Conservation (phyloP, 2,329 filamentous ascomycete genomes). For the Bipolaris sorokiniana region DNA sequence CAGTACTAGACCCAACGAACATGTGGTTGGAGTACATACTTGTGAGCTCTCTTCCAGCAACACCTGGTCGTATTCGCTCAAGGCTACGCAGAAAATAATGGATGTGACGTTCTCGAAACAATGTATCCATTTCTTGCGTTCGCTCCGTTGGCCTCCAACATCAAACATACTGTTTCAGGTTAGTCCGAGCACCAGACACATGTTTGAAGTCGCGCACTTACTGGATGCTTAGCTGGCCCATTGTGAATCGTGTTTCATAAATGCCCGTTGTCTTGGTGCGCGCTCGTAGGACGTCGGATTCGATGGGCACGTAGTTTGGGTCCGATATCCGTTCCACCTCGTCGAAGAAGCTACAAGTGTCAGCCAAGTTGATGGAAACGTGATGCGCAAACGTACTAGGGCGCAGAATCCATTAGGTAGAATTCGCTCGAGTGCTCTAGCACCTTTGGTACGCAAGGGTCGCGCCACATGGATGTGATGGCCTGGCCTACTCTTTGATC, state of each 20-base stretch:
- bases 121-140: conserved; percentile 99
- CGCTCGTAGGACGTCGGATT: conserved; percentile 93
- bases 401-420: conserved; percentile 98
- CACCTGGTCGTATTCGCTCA: conserved; percentile 98
- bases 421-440: conserved; percentile 97
- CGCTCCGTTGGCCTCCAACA: conserved; percentile 94
- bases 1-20: conserved; percentile 20
- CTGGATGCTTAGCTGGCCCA: conserved; percentile 99
- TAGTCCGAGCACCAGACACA: conserved; percentile 29
- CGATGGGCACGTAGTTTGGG: conserved; percentile 85
- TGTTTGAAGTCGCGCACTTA: conserved; percentile 58
- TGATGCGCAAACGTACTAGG: conserved; percentile 72
- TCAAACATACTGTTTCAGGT: conserved; percentile 86
- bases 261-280: conserved; percentile 99
- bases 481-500: conserved; percentile 82
- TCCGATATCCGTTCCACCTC: conserved; percentile 84
- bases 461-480: conserved; percentile 86
- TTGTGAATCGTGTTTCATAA: conserved; percentile 97
- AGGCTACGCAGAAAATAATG: conserved; percentile 97
- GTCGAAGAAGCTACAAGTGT: conserved; percentile 81
- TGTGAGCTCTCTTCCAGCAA: conserved; percentile 96
- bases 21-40: conserved; percentile 59
- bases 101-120: conserved; percentile 99
- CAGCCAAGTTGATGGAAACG: conserved; percentile 13
- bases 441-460: conserved; percentile 79